Evolutionary conservation across 2,329 filamentous ascomycete species (phyloP).

Genomic region (Aspergillus sp.): DNA sequence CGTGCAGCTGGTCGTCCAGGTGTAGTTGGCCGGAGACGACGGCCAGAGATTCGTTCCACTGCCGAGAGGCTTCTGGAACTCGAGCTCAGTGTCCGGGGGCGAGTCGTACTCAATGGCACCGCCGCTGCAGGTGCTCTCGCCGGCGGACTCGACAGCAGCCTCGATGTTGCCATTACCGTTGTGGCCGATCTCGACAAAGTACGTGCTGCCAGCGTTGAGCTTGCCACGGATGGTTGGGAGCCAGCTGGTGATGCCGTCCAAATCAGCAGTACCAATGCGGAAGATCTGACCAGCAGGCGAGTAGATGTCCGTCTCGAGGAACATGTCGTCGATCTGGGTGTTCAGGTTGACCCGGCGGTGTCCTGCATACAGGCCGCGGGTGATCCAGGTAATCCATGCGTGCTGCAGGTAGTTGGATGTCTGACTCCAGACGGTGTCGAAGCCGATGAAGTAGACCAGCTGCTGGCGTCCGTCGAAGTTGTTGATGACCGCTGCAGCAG

Average conservation of each 20-base stretch:
- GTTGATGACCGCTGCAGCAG: conserved; percentile 61
- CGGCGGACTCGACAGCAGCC: conserved; percentile 26
- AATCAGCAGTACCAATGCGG: conserved; percentile 49
- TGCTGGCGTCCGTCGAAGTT: conserved; percentile 58
- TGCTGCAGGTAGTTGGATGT: conserved; percentile 62
- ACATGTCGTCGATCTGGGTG: conserved; percentile 64
- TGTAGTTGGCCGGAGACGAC: conserved; percentile 43
- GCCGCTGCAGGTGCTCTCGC: conserved; percentile 27
- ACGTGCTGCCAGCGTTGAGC: conserved; percentile 53
- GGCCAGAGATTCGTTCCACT: conserved; percentile 54
- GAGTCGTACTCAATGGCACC: conserved; percentile 48
- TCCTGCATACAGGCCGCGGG: conserved; percentile 57
- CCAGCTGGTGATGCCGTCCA: conserved; percentile 48
- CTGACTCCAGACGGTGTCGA: conserved; percentile 52
- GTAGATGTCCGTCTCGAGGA: conserved; percentile 55
- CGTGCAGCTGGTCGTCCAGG: conserved; percentile 52
- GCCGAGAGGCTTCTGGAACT: conserved; percentile 53
- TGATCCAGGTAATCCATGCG: conserved; percentile 63
- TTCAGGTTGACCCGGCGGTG: conserved; percentile 56
- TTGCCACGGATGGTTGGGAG: conserved; percentile 44
- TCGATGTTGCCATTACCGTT: conserved; percentile 58
- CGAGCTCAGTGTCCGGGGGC: conserved; percentile 47
- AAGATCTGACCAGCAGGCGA: conserved; percentile 50
- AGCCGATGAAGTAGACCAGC: conserved; percentile 62
- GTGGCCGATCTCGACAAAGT: conserved; percentile 56